Evolutionary conservation across 2,329 filamentous ascomycete species (phyloP).

Genomic region (Cytospora chrysosperma): DNA sequence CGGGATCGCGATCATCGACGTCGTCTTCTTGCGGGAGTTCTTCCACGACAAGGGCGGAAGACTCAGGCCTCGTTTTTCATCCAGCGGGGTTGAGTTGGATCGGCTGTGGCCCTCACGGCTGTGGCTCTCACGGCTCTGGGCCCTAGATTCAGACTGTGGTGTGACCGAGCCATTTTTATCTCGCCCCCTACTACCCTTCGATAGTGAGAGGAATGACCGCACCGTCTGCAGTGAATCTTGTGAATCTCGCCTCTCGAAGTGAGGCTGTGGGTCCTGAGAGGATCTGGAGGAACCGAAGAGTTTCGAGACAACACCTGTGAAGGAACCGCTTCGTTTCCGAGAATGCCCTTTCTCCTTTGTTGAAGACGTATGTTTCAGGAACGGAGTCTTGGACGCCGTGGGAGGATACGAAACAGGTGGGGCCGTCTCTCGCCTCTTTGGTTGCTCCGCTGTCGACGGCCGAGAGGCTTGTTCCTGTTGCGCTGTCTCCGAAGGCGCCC

Average conservation of each 20-base stretch:
- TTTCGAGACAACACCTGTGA: constrained; percentile 16
- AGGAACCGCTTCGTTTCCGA: constrained; percentile 18
- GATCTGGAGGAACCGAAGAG: constrained; percentile 20
- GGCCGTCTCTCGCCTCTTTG: constrained; percentile 17
- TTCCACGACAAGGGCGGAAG: constrained; percentile 22
- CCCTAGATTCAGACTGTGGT: constrained; percentile 1
- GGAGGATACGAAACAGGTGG: constrained; percentile 22
- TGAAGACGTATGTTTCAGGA: constrained; percentile 15
- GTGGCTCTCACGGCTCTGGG: constrained; percentile 20
- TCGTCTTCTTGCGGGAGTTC: constrained; percentile 16
- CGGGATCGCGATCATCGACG: constrained; percentile 24
- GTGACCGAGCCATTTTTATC: constrained; percentile 5
- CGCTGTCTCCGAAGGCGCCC: constrained; percentile 13
- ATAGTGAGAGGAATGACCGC: constrained; percentile 1
- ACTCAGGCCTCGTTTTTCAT: constrained; percentile 11
- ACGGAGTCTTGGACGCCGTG: constrained; percentile 21
- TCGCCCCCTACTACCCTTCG: constrained; percentile 6
- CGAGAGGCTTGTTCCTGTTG: neutral
- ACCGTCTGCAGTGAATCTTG: constrained; percentile 17
- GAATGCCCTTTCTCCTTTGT: constrained; percentile 9
- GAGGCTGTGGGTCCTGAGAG: constrained; percentile 3
- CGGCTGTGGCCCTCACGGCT: constrained; percentile 20
- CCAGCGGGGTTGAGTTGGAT: constrained; percentile 5
- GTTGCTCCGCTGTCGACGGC: constrained; percentile 6
- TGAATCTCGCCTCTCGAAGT: constrained; percentile 13